phyloP scores from a whole-genome alignment of 2,329 filamentous ascomycete species.

The Drechslerella coelobrocha region DNA sequence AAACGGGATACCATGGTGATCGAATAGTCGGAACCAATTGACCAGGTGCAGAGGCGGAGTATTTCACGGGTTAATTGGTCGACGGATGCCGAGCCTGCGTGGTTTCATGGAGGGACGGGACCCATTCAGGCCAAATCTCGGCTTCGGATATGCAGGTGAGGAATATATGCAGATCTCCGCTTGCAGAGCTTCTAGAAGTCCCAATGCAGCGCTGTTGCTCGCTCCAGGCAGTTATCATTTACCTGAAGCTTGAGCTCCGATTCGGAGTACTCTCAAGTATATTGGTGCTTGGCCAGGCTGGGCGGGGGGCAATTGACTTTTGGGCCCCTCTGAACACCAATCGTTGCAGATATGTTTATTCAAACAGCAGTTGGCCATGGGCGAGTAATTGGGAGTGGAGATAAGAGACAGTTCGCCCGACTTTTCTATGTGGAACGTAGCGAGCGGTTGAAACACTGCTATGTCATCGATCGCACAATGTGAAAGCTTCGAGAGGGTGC shows the following conservation, averaged over 20 bases:
- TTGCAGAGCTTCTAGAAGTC: conserved; percentile 25
- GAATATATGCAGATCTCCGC: background rate
- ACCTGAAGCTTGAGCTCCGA: background rate
- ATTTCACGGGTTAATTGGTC: background rate
- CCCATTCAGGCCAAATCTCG: conserved; percentile 3
- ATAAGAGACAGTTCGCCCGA: conserved; percentile 22
- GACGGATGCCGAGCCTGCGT: conserved; percentile 7
- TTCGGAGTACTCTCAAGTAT: background rate
- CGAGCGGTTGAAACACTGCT: conserved; percentile 1
- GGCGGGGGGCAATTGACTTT: no score
- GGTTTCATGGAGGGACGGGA: conserved; percentile 16
- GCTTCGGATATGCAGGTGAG: conserved; percentile 10
- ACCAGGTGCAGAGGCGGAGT: background rate
- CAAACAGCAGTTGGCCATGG: background rate
- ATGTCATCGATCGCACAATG: background rate
- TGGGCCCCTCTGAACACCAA: conserved; percentile 1
- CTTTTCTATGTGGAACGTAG: conserved; percentile 8
- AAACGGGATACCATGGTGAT: conserved; percentile 1
- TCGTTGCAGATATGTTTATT: conserved; percentile 22
- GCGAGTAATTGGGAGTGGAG: conserved; percentile 16
- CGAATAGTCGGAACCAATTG: background rate
- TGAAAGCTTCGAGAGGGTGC: background rate
- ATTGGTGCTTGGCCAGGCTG: background rate
- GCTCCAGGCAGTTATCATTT: background rate
- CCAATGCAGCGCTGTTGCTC: background rate